Evolutionary conservation across 164 flowering plant species (phyloP).

Genomic region (Dillenia turbinata): DNA sequence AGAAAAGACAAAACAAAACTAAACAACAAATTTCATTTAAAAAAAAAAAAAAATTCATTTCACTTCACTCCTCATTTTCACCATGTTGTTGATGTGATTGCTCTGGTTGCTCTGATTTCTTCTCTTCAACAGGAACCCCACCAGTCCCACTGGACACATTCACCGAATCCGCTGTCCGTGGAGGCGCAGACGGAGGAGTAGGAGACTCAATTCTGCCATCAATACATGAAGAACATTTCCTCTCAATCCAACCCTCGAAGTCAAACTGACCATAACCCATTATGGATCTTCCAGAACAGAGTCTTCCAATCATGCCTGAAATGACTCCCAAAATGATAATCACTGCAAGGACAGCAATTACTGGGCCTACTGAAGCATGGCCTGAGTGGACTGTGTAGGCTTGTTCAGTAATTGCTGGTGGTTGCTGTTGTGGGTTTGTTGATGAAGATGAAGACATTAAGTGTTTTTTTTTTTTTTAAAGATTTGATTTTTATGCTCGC

Average conservation of each 20-base stretch:
- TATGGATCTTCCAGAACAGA: slow-evolving; percentile 65
- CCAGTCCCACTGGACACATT: slow-evolving; percentile 11
- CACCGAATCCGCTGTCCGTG: slow-evolving; percentile 1
- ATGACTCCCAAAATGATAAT: slow-evolving; percentile 51
- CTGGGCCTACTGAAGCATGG: slow-evolving; percentile 67
- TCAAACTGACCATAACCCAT: slow-evolving; percentile 59
- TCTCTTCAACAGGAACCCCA: slow-evolving; percentile 19
- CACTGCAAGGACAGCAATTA: slow-evolving; percentile 69
- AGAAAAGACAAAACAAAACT: no score
- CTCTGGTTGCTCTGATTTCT: slow-evolving; percentile 21
- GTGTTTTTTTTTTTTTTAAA: not conserved
- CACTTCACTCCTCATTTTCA: no score
- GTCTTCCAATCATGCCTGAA: slow-evolving; percentile 67
- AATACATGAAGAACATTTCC: slow-evolving; percentile 63
- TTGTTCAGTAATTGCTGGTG: slow-evolving; percentile 26
- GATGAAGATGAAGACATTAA: slow-evolving; percentile 10
- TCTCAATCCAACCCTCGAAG: slow-evolving; percentile 65
- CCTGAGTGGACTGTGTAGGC: slow-evolving; percentile 37
- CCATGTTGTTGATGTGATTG: slow-evolving; percentile 4
- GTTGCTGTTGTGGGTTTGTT: slow-evolving; percentile 19
- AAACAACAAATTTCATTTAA: no score
- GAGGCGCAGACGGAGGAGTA: slow-evolving; percentile 13
- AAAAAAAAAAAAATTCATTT: no score
- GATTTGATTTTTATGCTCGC: not conserved
- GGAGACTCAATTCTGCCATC: slow-evolving; percentile 46